Conservation (phyloP, 306 rosid species). For the cucumber (Cucumis sativus) region DNA sequence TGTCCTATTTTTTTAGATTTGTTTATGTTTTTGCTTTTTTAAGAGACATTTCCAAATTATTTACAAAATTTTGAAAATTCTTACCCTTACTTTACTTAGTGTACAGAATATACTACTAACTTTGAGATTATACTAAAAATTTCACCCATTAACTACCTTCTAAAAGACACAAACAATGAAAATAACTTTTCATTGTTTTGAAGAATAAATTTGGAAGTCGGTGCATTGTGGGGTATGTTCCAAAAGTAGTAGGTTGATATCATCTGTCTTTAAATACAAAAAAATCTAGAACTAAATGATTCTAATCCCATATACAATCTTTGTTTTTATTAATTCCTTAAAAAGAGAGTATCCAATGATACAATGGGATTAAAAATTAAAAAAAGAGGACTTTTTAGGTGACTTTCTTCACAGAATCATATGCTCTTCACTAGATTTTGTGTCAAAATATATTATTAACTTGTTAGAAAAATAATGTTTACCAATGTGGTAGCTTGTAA, state of each 20-base stretch:
- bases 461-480: not conserved
- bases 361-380: not conserved
- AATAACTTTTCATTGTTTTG: not conserved
- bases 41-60: too few species aligned
- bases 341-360: constrained; percentile 7
- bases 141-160: not conserved
- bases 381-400: not conserved
- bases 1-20: too few species aligned
- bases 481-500: constrained; percentile 1
- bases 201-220: not conserved
- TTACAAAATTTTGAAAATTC: too few species aligned
- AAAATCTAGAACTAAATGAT: not conserved
- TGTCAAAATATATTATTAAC: not conserved
- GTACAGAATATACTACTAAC: too few species aligned
- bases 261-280: not conserved
- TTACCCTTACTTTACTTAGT: too few species aligned
- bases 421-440: not conserved
- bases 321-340: not conserved
- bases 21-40: too few species aligned
- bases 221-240: not conserved
- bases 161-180: not conserved
- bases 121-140: too few species aligned
- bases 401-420: constrained; percentile 1
- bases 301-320: not conserved
- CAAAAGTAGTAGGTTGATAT: not conserved